Base-by-base conservation (phyloP, 495 filamentous ascomycete genomes). In the Aspergillus homomorphus region DNA sequence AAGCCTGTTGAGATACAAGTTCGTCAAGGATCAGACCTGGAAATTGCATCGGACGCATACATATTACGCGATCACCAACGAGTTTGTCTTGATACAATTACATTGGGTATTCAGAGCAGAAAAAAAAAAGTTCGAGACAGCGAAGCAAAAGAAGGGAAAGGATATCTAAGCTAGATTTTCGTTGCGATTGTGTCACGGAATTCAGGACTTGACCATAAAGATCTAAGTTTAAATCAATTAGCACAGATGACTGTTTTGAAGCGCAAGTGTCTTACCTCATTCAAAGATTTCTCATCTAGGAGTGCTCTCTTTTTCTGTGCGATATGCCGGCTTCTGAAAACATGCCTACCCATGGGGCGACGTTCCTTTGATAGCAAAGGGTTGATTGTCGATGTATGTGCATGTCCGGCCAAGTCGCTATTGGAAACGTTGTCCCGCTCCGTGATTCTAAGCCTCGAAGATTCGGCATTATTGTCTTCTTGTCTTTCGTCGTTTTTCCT, bases 271-370 rank as follows among this genome's bases (percentile, higher is more conserved):
- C 16, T 70, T 72, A 90, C 89, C 83, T 93, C 88, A 60, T 90
- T 90, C 52, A 93, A 71, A 6, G 89, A 88, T 63, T 84, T 82
- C 38, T 79, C 76, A 68, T 93, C 87, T 71, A 88, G 76, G 45
- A 86, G 78, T 3, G 89, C 88, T 76, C 83, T 81, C 66, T 81
- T 85, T 74, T 95, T 95, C 63, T 90, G 87, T 42, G 83, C 85
- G 65, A 93, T 92, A 65, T 89, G 86, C 48, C 88, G 79, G 52
- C 84, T 77, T 61, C 90, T 77, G 52, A 88, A 82, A 45, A 83
- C 75, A 65, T 88, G 85, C 52, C 87, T 80, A 22, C 76, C 81
- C 28, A 73, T 67, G 16, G 76, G 76, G 41, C 76, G 76, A 28
- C 74, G 72, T 38, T 81, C 73, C 50, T 69, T 69, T 46, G 77